Conservation (phyloP, 2,329 filamentous ascomycete genomes). For the Sclerotinia sclerotiorum region DNA sequence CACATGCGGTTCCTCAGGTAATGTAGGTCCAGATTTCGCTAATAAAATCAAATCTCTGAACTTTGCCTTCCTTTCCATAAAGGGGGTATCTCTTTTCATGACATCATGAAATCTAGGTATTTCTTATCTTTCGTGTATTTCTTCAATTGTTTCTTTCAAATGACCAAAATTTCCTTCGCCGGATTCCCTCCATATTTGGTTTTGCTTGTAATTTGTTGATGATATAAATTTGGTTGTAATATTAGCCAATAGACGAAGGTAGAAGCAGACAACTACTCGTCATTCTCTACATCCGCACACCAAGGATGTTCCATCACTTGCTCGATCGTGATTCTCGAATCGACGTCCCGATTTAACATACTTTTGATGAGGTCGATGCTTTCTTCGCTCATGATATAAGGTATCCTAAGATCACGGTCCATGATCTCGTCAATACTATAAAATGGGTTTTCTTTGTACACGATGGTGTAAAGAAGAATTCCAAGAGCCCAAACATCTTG, state of each 20-base stretch:
- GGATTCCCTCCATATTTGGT: neutral
- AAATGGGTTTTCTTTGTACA: conserved; percentile 99
- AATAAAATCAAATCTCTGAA: conserved; percentile 22
- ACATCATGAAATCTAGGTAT: conserved; percentile 24
- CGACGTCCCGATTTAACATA: conserved; percentile 91
- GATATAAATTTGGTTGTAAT: neutral
- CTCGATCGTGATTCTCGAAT: conserved; percentile 78
- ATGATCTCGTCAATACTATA: conserved; percentile 99
- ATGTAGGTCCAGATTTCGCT: conserved; percentile 11
- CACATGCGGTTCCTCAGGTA: neutral
- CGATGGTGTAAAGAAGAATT: conserved; percentile 95
- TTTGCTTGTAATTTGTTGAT: neutral
- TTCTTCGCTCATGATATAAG: conserved; percentile 83
- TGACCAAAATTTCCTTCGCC: conserved; percentile 3
- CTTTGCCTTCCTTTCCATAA: conserved; percentile 23
- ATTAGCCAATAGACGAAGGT: conserved; percentile 22
- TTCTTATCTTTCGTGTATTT: conserved; percentile 9
- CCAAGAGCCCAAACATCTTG: conserved; percentile 98
- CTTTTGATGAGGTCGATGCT: conserved; percentile 87
- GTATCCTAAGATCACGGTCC: conserved; percentile 90
- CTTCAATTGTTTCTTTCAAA: conserved; percentile 2
- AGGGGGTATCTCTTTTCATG: conserved; percentile 23
- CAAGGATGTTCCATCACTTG: conserved; percentile 89
- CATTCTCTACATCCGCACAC: conserved; percentile 42
- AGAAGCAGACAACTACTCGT: conserved; percentile 33